phyloP scores from a whole-genome alignment of 2,329 filamentous ascomycete genomes.

The Calonectria naviculata region DNA sequence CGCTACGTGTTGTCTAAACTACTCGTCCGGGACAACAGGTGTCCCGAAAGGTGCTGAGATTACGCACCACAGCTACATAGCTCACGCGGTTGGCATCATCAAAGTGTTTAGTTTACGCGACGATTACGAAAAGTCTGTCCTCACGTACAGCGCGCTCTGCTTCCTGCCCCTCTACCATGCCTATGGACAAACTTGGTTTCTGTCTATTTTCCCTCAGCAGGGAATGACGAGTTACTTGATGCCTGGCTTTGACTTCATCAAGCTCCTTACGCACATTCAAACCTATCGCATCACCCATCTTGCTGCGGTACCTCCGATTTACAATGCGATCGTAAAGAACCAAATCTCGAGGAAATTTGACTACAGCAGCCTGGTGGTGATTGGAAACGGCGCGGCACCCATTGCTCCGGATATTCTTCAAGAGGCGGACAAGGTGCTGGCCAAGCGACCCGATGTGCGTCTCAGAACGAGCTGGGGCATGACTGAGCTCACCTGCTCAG shows the following conservation, averaged over 20 bases:
- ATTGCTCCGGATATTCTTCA: slow-evolving; percentile 60
- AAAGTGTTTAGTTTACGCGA: slow-evolving; percentile 32
- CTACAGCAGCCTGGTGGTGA: slow-evolving; percentile 69
- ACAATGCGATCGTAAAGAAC: slow-evolving; percentile 78
- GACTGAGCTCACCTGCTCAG: slow-evolving; percentile 83
- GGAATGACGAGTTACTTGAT: slow-evolving; percentile 79
- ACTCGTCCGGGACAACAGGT: slow-evolving; percentile 81
- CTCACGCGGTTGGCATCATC: slow-evolving; percentile 72
- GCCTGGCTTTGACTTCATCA: slow-evolving; percentile 79
- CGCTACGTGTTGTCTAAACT: slow-evolving; percentile 77
- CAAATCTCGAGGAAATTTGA: slow-evolving; percentile 75
- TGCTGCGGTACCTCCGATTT: slow-evolving; percentile 77
- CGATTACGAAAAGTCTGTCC: slow-evolving; percentile 54
- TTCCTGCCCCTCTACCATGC: slow-evolving; percentile 84
- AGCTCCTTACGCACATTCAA: slow-evolving; percentile 76
- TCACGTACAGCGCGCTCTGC: slow-evolving; percentile 60
- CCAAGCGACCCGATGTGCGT: slow-evolving; percentile 41
- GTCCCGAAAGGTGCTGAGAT: slow-evolving; percentile 87
- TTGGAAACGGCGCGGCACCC: slow-evolving; percentile 78
- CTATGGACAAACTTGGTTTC: slow-evolving; percentile 77
- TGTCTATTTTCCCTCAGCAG: slow-evolving; percentile 65
- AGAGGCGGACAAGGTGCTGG: slow-evolving; percentile 63
- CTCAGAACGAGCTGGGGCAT: slow-evolving; percentile 84
- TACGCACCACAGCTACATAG: slow-evolving; percentile 78
- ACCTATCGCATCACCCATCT: slow-evolving; percentile 75